Percentiles rank a stretch among this genome's conserved stretches.
Conservation (phyloP, 2,329 filamentous ascomycete genomes). For the Sporothrix brasiliensis region DNA sequence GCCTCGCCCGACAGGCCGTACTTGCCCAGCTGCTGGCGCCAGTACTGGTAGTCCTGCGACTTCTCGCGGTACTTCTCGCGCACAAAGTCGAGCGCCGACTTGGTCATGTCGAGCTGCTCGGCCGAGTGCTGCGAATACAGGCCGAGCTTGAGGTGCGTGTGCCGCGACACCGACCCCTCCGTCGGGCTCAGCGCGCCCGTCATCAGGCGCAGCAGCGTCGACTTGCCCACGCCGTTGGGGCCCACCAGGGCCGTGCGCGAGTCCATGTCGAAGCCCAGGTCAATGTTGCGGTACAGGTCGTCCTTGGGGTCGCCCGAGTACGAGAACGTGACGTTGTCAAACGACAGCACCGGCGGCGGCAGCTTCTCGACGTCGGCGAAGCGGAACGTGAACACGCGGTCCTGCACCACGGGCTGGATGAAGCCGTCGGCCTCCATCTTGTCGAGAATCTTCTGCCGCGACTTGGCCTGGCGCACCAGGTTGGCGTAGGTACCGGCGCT, state of each 20-base stretch:
- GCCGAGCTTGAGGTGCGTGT: conserved; percentile 98
- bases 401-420: conserved; percentile 83
- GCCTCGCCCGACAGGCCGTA: conserved; percentile 92
- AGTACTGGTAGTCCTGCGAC: conserved; percentile 98
- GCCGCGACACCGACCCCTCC: conserved; percentile 76
- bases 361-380: conserved; percentile 99
- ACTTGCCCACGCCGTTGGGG: conserved; percentile 99
- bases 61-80: conserved; percentile 89
- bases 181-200: conserved; percentile 91
- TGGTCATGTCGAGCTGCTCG: conserved; percentile 96
- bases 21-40: conserved; percentile 93
- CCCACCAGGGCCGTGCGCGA: conserved; percentile 95
- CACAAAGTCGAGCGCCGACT: conserved; percentile 96
- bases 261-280: conserved; percentile 99
- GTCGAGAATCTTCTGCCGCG: conserved; percentile 98
- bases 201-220: conserved; percentile 93
- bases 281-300: conserved; percentile 93
- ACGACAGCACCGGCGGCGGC: conserved; percentile 93
- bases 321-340: conserved; percentile 96
- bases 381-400: conserved; percentile 94
- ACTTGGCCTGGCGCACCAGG: conserved; percentile 98
- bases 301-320: conserved; percentile 90
- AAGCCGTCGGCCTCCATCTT: conserved; percentile 99
- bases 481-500: conserved; percentile 99
- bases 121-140: conserved; percentile 98